Base-by-base conservation (phyloP, 768 basidiomycete genomes). In the Kwoniella bestiolae region DNA sequence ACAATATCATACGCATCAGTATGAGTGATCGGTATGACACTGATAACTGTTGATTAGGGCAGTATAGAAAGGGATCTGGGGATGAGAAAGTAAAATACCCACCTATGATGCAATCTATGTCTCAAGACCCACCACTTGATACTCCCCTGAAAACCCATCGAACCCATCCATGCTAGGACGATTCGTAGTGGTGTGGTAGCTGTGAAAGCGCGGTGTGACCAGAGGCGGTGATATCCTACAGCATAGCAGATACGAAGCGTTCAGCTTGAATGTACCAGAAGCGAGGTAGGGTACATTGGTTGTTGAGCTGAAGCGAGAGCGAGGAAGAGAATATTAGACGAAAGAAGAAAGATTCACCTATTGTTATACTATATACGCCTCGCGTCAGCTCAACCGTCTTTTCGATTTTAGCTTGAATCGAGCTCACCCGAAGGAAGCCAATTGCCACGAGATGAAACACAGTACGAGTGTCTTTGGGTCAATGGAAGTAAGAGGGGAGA, bases 171-270 rank as follows among this genome's bases (percentile, higher is more conserved):
- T 21, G 90, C 88, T 32, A 91, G 81, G 23, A 85, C 79, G 5
- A 87, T 69, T 11, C 90, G 84, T 44, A 90, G 85, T 9, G 82
- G 83, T 18, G 85, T 61, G 1, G 82, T 82, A 4, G 90, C 90
- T 21, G 84, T 84, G 78, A 90, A 91, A 1, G 89, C 84, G 3
- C 86, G 85, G 73, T 91, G 90, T 5, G 90, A 90, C 80, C 88
- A 91, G n/a, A 91, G 80, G 0, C 90, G 85, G 75, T 91, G 90
- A 76, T 91, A 91, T 1, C 90, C 90, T 69, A 89, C 83, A 2
- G 88, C 29, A 57, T 8, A 55, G 29, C 16, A 3, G 12, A 12
- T 5, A 44, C 5, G 12, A 44, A 21, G 3, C 35, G 8, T 23
- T 28, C 35, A 34, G n/a, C 16, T 35, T 34, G 18, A 56, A 18